phyloP scores from a whole-genome alignment of 139 green algal species.

The Chlorella vulgaris region DNA sequence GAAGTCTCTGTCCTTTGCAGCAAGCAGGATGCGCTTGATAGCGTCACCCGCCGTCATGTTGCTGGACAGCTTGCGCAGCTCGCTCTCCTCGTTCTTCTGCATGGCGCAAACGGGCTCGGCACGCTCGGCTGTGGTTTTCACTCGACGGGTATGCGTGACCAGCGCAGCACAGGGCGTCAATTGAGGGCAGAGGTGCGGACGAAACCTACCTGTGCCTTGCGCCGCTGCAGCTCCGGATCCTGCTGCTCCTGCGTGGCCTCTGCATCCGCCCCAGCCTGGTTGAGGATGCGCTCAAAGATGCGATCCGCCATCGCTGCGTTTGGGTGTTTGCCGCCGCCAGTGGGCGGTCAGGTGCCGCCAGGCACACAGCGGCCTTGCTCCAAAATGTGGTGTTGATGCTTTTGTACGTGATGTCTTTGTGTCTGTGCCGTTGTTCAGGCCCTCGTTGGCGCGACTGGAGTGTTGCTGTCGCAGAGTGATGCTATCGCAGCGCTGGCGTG shows the following conservation, averaged over 20 bases:
- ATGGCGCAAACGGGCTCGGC: no score
- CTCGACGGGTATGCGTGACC: not conserved
- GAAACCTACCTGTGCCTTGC: conserved; percentile 17
- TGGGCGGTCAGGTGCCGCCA: no score
- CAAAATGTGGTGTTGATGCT: no score
- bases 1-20: conserved; percentile 73
- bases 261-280: not conserved
- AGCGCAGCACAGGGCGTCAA: not conserved
- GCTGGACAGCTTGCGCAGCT: conserved; percentile 15
- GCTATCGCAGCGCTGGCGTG: no score
- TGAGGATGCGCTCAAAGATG: conserved; percentile 34
- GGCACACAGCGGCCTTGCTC: no score
- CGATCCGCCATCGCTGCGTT: conserved; percentile 31
- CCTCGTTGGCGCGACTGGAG: no score
- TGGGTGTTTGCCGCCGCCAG: no score
- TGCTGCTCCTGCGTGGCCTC: not conserved
- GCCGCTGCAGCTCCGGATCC: conserved; percentile 17
- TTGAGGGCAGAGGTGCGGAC: no score
- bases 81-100: conserved; percentile 17
- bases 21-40: conserved; percentile 67
- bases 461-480: no score
- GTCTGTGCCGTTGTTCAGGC: no score
- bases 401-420: no score
- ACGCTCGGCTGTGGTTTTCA: no score
- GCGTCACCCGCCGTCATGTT: conserved; percentile 51